Percentiles rank a stretch among this genome's conserved stretches.
Evolutionary conservation across 2,329 filamentous ascomycete genomes (phyloP).

Genomic region (Fusarium armeniacum): DNA sequence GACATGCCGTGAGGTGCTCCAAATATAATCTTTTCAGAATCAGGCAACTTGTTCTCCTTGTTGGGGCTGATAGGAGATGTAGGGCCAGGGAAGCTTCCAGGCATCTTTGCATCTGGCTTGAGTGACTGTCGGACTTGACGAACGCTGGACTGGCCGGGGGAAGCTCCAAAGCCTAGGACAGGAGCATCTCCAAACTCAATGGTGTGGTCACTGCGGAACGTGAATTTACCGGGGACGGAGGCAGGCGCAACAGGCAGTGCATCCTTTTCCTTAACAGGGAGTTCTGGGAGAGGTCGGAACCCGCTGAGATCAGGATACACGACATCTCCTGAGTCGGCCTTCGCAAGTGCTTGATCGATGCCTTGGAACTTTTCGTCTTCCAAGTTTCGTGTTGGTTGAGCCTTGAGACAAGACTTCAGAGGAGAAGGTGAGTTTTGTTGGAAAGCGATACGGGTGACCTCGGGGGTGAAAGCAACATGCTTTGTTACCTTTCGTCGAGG

Average conservation of each 20-base stretch:
- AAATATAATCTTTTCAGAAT: conserved; percentile 54
- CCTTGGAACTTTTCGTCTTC: conserved; percentile 51
- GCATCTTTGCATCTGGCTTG: conserved; percentile 62
- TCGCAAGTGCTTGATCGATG: conserved; percentile 48
- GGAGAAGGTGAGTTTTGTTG: conserved; percentile 69
- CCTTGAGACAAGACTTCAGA: conserved; percentile 65
- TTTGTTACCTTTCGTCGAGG: conserved; percentile 77
- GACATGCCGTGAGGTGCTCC: conserved; percentile 72
- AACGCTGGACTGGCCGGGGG: conserved; percentile 71
- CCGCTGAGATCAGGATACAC: conserved; percentile 68
- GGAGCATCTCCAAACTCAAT: conserved; percentile 68
- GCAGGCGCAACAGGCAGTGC: conserved; percentile 46
- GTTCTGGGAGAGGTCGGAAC: conserved; percentile 53
- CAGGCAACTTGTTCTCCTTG: conserved; percentile 68
- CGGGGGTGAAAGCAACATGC: conserved; percentile 84
- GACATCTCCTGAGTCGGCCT: conserved; percentile 54
- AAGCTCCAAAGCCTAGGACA: conserved; percentile 67
- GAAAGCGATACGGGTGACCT: conserved; percentile 65
- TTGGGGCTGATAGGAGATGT: conserved; percentile 57
- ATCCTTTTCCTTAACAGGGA: conserved; percentile 45
- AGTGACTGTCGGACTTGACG: conserved; percentile 71
- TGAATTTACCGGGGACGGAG: conserved; percentile 70
- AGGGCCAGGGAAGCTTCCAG: conserved; percentile 67
- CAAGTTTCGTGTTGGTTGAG: conserved; percentile 52
- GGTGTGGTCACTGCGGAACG: conserved; percentile 75